These are phyloP conservation scores for Podosphaera leucotricha DNA, from an alignment of 2,329 filamentous ascomycete species.

Conservation along the genomic window DNA sequence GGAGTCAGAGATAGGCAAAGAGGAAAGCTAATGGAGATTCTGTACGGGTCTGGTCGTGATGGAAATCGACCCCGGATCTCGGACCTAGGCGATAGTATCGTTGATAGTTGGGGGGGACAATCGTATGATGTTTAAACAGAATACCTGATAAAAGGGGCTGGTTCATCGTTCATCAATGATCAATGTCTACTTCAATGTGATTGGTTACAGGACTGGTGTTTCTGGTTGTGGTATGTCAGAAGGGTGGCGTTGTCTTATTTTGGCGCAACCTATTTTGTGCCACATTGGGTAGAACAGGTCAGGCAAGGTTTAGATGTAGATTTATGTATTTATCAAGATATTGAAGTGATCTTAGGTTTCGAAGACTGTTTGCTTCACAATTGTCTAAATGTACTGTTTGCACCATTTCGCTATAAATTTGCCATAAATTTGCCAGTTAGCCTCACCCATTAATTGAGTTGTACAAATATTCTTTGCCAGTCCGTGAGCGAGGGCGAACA, in stretches of 20 bases:
- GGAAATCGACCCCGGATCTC: slow-evolving; percentile 4
- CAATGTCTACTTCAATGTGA: neutral
- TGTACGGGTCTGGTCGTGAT: slow-evolving; percentile 30
- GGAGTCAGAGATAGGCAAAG: slow-evolving; percentile 59
- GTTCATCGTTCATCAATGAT: neutral
- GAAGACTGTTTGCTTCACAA: too few species aligned
- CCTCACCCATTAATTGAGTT: too few species aligned
- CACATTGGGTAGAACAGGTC: neutral
- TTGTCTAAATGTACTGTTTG: too few species aligned
- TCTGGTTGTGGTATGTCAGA: neutral
- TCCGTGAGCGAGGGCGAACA: too few species aligned
- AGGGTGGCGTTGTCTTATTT: neutral
- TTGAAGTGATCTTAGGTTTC: neutral
- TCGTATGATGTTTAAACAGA: neutral
- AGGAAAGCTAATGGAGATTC: slow-evolving; percentile 55
- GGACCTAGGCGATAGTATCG: neutral
- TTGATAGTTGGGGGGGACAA: neutral
- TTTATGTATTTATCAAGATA: neutral
- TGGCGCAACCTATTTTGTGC: neutral
- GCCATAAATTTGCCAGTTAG: too few species aligned
- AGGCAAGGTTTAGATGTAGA: neutral
- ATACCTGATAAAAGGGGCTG: neutral
- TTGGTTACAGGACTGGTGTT: neutral
- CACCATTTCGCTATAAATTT: too few species aligned
- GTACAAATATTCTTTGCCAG: too few species aligned